Conservation (phyloP, 352 stramenopile species). For the Phytopythium montanum region DNA sequence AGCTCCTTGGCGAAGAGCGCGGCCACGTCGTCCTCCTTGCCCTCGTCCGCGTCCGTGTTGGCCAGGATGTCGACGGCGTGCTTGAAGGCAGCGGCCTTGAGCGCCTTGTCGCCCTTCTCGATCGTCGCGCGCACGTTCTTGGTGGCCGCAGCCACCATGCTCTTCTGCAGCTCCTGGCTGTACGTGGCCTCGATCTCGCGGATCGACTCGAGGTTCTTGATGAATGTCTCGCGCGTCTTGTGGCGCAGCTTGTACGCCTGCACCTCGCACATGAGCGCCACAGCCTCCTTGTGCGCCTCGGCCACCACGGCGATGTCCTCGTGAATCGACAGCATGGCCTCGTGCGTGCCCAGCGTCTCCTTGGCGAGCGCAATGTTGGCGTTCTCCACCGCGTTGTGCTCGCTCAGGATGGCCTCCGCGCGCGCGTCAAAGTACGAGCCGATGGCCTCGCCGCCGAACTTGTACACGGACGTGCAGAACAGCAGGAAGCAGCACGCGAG, state of each 20-base stretch:
- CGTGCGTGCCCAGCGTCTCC: constrained; percentile 80
- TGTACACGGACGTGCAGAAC: constrained; percentile 83
- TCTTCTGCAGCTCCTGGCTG: constrained; percentile 82
- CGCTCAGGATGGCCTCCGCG: constrained; percentile 67
- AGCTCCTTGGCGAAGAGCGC: constrained; percentile 83
- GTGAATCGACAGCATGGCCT: constrained; percentile 81
- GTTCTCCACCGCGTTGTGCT: constrained; percentile 85
- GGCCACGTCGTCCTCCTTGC: constrained; percentile 83
- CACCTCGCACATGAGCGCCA: constrained; percentile 81
- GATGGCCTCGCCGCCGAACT: constrained; percentile 80
- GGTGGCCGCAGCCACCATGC: constrained; percentile 71
- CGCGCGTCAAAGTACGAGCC: constrained; percentile 84
- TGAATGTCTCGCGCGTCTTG: constrained; percentile 86
- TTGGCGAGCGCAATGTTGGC: constrained; percentile 80
- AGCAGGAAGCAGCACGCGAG: constrained; percentile 83
- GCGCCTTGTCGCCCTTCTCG: constrained; percentile 79
- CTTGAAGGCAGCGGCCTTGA: constrained; percentile 85
- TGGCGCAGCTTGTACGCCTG: constrained; percentile 83
- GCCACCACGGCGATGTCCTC: constrained; percentile 78
- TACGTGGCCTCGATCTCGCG: constrained; percentile 77
- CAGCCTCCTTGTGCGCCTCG: constrained; percentile 77
- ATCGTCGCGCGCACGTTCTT: constrained; percentile 69
- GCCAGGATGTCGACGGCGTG: constrained; percentile 80
- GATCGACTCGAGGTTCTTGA: constrained; percentile 87
- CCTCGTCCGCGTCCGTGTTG: constrained; percentile 60